Evolutionary conservation across 73 alveolate species (phyloP).

Genomic region (Blepharisma japonicum): DNA sequence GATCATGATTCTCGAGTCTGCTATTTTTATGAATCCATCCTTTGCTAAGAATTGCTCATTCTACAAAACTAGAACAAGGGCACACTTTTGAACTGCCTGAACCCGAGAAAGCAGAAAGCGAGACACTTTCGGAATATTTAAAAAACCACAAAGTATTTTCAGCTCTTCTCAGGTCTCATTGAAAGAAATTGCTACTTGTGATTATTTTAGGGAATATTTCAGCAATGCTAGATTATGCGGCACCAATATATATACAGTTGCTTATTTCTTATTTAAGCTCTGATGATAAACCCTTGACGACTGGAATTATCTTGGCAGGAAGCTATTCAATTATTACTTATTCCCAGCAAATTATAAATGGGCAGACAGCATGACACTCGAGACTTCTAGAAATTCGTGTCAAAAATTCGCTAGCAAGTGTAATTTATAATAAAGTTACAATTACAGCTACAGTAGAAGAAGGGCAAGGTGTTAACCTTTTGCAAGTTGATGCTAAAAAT

Average conservation of each 20-base stretch:
- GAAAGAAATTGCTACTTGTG: background rate
- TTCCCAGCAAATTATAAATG: background rate
- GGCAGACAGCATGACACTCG: background rate
- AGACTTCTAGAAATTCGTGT: background rate
- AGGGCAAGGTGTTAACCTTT: constrained; percentile 26
- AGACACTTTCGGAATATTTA: background rate
- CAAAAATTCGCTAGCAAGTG: background rate
- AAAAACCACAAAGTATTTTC: background rate
- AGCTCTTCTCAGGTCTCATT: background rate
- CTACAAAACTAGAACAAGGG: background rate
- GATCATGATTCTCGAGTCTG: background rate
- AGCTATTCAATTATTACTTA: background rate
- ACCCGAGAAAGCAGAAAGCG: background rate
- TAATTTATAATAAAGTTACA: background rate
- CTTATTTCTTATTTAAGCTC: background rate
- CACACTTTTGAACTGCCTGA: background rate
- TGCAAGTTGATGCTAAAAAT: constrained; percentile 17
- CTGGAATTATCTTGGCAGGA: background rate
- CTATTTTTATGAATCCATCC: constrained; percentile 2
- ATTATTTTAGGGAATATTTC: constrained; percentile 12
- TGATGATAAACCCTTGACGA: background rate
- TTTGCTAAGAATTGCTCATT: background rate
- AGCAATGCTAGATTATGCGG: background rate
- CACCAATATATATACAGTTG: constrained; percentile 1
- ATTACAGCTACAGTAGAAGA: background rate